phyloP scores from a whole-genome alignment of 257 asterid species.

The Linderniella brevidens region DNA sequence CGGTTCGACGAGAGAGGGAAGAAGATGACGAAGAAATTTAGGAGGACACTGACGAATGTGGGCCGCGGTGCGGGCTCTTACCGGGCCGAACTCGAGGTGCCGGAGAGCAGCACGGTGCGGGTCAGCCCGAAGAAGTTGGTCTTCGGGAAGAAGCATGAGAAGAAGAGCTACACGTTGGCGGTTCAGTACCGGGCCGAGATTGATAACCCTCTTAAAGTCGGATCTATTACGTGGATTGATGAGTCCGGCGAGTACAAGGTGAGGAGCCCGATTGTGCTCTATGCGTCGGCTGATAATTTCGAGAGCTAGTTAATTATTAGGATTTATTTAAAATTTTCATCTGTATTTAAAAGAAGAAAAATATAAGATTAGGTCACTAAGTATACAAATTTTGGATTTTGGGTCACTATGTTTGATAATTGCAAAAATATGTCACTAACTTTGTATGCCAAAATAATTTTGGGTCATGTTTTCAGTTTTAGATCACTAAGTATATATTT shows the following conservation, averaged over 20 bases:
- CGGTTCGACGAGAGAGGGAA: conserved; percentile 15
- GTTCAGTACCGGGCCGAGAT: conserved; percentile 11
- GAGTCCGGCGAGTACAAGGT: not conserved
- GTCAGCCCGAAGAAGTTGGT: conserved; percentile 14
- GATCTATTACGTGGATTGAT: conserved; percentile 27
- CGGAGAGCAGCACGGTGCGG: conserved; percentile 6
- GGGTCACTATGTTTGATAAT: no score
- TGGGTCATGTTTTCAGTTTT: no score
- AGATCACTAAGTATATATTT: no score
- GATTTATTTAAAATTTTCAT: no score
- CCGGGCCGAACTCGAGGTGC: conserved; percentile 9
- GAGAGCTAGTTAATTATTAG: no score
- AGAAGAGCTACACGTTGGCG: conserved; percentile 13
- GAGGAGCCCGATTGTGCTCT: conserved; percentile 2
- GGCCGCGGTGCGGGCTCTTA: conserved; percentile 9
- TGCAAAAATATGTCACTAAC: no score
- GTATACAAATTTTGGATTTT: no score
- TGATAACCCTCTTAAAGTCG: conserved; percentile 10
- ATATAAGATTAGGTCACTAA: no score
- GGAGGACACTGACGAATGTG: conserved; percentile 40
- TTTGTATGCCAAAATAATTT: no score
- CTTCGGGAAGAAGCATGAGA: conserved; percentile 16
- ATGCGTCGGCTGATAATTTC: not conserved
- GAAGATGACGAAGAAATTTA: conserved; percentile 18
- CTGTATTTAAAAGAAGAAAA: no score